Evolutionary conservation across 768 basidiomycete species (phyloP), one percentile per base, ranked within the genome.

Genomic region (Gloeophyllum trabeum): DNA sequence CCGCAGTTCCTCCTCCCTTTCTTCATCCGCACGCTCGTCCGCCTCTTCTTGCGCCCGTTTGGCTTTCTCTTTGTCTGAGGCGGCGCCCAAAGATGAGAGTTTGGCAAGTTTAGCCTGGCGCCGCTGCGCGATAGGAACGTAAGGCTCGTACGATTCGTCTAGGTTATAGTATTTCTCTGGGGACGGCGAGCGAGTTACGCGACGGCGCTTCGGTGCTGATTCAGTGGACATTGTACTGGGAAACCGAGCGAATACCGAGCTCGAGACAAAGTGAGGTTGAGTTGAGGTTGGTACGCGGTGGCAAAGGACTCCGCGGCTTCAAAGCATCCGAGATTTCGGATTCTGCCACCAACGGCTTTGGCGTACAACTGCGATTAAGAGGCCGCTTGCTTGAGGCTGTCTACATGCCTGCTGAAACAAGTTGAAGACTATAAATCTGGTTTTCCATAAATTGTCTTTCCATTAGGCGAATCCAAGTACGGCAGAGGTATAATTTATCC

Each of bases 101-200:
- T 81, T 84, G 16, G 81, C 81, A 4, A 94, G 70, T 51, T 81
- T 87, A 35, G 81, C 78, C 53, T 85, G 76, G 39, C 88, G 76
- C 41, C 91, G 75, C 59, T 96, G 81, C 13, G 84, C 74, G 24
- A 97, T 81, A 7, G 94, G 79, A 24, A 98, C 62, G 58, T 97
- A 98, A 1, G 87, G 85, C 45, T 83, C 79, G 54, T 91, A 92
- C 18, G 69, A 59, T 39, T 78, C 74, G 22, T 79, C 73, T 46
- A 83, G 79, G 39, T 82, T 65, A 25, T 68, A 73, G 61, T 77
- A 81, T 37, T 48, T 54, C n/a, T n/a, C n/a, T 0, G 81, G 69
- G 13, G 81, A 79, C 0, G 76, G 73, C 36, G 79, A 73, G 32
- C 72, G 75, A 43, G 70, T 66, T 12, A 63, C 45, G 46, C 70